Base-by-base conservation (phyloP, 2,329 filamentous ascomycete species). In the Botrytis hyacinthi region DNA sequence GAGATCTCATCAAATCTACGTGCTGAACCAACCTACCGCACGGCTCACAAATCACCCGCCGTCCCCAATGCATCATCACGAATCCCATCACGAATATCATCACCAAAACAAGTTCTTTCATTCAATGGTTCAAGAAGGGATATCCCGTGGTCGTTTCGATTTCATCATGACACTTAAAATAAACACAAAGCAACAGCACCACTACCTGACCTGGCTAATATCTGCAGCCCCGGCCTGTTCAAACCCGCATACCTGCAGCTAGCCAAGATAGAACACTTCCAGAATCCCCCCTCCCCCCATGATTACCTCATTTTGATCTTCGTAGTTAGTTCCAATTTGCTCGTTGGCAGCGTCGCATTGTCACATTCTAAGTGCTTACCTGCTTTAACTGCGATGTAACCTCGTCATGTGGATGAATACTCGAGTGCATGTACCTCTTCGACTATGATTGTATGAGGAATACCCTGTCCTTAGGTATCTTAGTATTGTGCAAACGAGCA, bases 291-390 rank as follows among this genome's bases (percentile, higher is more conserved):
- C 7, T 46, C 44, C 46, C 46, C 32, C 71, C 54, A 68, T 61
- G 63, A 73, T 73, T 73, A 69, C 54, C 71, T 73, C 71, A 73
- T 73, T 51, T 66, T 35, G 35, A 57, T 32, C 26, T 42, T 40
- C 35, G 22, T 51, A 26, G 20, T 29, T 32, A 42, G 22, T 12
- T 68, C 40, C 63, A 73, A 48, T 46, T 61, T 26, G 42, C 22
- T 51, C 32, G 35, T 69, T 46, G 32, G 51, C 63, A 44, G 40
- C 48, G 63, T 69, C 12, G 10, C 63, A 60, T 46, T 68, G 22
- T n/a, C 20, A 68, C 48, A 61, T 73, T 73, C 63, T 69, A 68
- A 61, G 63, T 73, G 71, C 71, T 73, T 68, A 73, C 71, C 29
- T 26, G 32, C 48, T 62, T 35, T 48, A 18, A 46, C 69, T 51